phyloP scores from a whole-genome alignment of 768 basidiomycete species.

The Russula abietina region DNA sequence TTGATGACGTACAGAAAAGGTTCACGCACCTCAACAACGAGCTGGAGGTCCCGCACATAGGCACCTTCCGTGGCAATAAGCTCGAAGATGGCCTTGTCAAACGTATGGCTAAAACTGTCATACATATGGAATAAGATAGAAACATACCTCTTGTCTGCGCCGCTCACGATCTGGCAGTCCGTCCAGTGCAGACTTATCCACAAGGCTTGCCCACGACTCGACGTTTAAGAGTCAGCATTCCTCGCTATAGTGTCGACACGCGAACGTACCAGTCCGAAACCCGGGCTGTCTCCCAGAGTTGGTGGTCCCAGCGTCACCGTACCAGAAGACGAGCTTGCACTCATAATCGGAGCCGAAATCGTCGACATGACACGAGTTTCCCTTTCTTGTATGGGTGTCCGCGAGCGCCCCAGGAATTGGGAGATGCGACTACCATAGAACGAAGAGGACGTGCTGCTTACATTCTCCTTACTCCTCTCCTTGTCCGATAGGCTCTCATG shows the following conservation, averaged over 20 bases:
- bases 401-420: slow-evolving; percentile 57
- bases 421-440: slow-evolving; percentile 29
- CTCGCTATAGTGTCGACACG: background rate
- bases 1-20: background rate
- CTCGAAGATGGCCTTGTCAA: slow-evolving; percentile 81
- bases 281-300: slow-evolving; percentile 47
- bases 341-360: slow-evolving; percentile 66
- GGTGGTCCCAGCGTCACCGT: slow-evolving; percentile 24
- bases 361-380: slow-evolving; percentile 41
- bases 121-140: background rate
- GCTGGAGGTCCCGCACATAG: slow-evolving; percentile 87
- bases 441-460: background rate
- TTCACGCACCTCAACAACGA: slow-evolving; percentile 73
- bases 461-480: slow-evolving; percentile 32
- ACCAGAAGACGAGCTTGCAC: slow-evolving; percentile 41
- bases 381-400: slow-evolving; percentile 45
- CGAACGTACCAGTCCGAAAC: slow-evolving; percentile 59
- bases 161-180: slow-evolving; percentile 75
- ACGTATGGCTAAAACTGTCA: background rate
- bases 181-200: slow-evolving; percentile 77
- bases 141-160: slow-evolving; percentile 74
- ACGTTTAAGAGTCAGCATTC: slow-evolving; percentile 4
- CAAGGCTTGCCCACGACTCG: slow-evolving; percentile 89
- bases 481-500: slow-evolving; percentile 27
- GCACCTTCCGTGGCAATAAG: slow-evolving; percentile 85